These are phyloP conservation scores for Torulaspora quercuum DNA, from an alignment of 805 yeast genomes.

Conservation along the genomic window DNA sequence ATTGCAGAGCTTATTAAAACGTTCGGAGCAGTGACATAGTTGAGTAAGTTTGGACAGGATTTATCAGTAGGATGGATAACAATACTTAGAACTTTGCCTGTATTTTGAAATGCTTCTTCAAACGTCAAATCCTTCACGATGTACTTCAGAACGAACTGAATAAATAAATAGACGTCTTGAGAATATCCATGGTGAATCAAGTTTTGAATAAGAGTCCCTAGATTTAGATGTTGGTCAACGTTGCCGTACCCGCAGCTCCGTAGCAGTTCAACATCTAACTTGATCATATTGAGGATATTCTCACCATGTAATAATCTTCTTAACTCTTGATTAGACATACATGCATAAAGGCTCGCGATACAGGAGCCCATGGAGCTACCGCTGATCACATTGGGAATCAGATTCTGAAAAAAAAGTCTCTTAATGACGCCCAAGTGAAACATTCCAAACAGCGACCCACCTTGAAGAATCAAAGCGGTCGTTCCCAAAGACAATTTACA, in stretches of 20 bases:
- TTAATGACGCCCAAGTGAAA: conserved; percentile 92
- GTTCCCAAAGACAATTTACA: conserved; percentile 81
- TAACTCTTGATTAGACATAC: conserved; percentile 64
- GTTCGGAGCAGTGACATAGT: conserved; percentile 91
- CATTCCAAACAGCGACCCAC: conserved; percentile 91
- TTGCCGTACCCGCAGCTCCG: conserved; percentile 46
- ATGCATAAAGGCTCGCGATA: conserved; percentile 81
- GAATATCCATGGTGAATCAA: conserved; percentile 78
- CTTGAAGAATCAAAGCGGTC: conserved; percentile 87
- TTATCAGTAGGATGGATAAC: conserved; percentile 70
- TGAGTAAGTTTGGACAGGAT: conserved; percentile 66
- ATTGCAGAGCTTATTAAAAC: conserved; percentile 88
- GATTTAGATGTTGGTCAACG: conserved; percentile 35
- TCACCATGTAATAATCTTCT: conserved; percentile 42
- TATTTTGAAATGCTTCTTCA: conserved; percentile 82
- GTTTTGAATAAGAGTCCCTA: conserved; percentile 69
- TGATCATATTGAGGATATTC: conserved; percentile 42
- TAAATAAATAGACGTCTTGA: conserved; percentile 75
- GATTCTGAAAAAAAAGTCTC: conserved; percentile 67
- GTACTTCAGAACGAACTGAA: conserved; percentile 65
- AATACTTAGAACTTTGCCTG: conserved; percentile 77
- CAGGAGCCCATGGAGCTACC: conserved; percentile 95
- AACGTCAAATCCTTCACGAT: conserved; percentile 82
- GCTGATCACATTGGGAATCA: conserved; percentile 80
- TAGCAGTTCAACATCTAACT: conserved; percentile 56